A percentile compares a stretch with the other conserved stretches of the same genome.
These are phyloP conservation scores for Cryptosporidium viatorum DNA, from an alignment of 169 alveolate genomes.

Conservation along the genomic window DNA sequence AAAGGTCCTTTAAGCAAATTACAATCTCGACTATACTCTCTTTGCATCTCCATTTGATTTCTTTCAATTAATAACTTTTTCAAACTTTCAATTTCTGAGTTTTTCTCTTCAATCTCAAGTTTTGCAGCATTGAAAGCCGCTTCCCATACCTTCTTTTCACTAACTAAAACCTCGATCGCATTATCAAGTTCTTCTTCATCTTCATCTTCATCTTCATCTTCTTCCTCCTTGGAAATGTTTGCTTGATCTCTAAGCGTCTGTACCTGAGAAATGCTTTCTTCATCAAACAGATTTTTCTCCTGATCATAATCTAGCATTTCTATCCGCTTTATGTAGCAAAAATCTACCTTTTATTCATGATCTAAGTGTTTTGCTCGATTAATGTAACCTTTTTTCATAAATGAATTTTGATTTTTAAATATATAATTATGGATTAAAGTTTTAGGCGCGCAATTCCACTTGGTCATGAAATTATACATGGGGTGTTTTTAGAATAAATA, in stretches of 20 bases:
- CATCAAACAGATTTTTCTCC: constrained; percentile 7
- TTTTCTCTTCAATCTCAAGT: constrained; percentile 44
- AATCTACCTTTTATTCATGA: neutral
- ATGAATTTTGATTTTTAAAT: neutral
- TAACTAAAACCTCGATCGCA: constrained; percentile 33
- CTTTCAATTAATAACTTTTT: constrained; percentile 6
- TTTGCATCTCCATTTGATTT: neutral
- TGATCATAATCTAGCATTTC: constrained; percentile 1
- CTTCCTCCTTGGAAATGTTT: neutral
- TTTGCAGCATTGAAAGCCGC: constrained; percentile 53
- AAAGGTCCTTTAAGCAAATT: constrained; percentile 50
- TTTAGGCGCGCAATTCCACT: constrained; percentile 7
- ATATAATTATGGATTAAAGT: neutral
- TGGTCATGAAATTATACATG: neutral
- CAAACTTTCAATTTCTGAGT: constrained; percentile 32
- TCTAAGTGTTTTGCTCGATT: neutral
- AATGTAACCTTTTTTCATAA: neutral
- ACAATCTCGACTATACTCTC: constrained; percentile 2
- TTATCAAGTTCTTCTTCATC: constrained; percentile 50
- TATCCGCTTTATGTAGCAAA: neutral
- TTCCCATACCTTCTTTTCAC: constrained; percentile 69
- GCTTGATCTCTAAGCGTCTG: neutral
- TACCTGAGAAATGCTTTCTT: constrained; percentile 1
- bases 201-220: constrained; percentile 13
- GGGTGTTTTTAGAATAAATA: neutral